A percentile compares a stretch with the other conserved stretches of the same genome.
Conservation (phyloP, 1,284 basidiomycete genomes). For the Inonotus hispidus region DNA sequence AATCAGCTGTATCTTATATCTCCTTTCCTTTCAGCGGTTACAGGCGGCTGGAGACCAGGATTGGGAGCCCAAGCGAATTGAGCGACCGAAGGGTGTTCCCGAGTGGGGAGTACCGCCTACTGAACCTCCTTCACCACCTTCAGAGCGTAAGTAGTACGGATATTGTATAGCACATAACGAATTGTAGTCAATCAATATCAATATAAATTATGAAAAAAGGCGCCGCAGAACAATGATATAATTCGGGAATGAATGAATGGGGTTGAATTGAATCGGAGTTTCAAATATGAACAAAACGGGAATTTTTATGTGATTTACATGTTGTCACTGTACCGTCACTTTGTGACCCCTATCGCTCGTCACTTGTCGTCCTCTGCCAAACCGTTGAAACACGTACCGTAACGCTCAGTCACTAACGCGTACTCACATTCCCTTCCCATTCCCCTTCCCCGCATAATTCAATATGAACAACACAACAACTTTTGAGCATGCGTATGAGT, state of each 20-base stretch:
- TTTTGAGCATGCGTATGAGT: constrained; percentile 7
- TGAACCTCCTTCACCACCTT: constrained; percentile 32
- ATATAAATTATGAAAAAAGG: too few species aligned
- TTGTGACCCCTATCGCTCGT: constrained; percentile 4
- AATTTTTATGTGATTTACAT: neutral
- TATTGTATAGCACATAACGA: neutral
- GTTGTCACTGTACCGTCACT: constrained; percentile 13
- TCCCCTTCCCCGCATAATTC: neutral
- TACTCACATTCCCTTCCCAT: too few species aligned
- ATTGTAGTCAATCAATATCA: neutral
- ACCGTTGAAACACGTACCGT: neutral
- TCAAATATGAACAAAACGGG: constrained; percentile 5
- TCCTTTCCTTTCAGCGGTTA: constrained; percentile 52
- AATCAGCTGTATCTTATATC: constrained; percentile 3
- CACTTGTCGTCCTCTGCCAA: neutral
- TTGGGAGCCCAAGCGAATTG: constrained; percentile 86
- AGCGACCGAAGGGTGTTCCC: constrained; percentile 75
- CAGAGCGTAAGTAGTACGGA: neutral
- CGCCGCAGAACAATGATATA: too few species aligned
- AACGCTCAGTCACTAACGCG: constrained; percentile 4
- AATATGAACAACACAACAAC: neutral
- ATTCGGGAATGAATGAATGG: too few species aligned
- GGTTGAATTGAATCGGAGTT: constrained; percentile 5
- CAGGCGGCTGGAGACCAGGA: constrained; percentile 58
- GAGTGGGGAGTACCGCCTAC: constrained; percentile 85